Evolutionary conservation across 371 early-diverging fungal species (phyloP), one percentile per base, ranked within the genome.

Genomic region (Mortierella sp.): DNA sequence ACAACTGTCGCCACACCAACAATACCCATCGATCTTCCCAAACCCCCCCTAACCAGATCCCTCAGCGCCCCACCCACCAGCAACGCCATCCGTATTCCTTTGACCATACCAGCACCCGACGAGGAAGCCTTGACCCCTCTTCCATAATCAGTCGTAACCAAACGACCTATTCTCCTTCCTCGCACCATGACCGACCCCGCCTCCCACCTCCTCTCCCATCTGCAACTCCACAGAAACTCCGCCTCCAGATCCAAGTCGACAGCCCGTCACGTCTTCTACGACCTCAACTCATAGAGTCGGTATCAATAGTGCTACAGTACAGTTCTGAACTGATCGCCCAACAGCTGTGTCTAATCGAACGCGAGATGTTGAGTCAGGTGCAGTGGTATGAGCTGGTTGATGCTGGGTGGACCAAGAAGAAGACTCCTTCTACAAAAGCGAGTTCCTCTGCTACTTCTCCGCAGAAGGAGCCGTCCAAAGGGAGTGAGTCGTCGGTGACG

Each of bases 311-410:
- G 56, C 81, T 95, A 55, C 79, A 83, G 4, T 91, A 91, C 65
- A 88, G 93, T 11, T 92, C 94, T 1, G 93, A 92, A 48, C 44
- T 89, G 16, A 88, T 95, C 75, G 94, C 93, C 0, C 91, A 92
- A 51, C 93, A 94, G 56, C 80, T 94, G 3, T 93, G 93, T 75
- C 78, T 93, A 63, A 89, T 95, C 54, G 95, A 95, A 83, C 87
- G 89, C 24, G 89, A 90, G 27, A 78, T 91, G 10, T 73, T 95
- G 71, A 78, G 84, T 5, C 88, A 86, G 21, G 89, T 93, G 21
- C 87, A 90, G 54, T 95, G 95, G 95, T 91, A 92, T 74, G 94
- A 95, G 27, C 76, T 95, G 65, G 90, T 94, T 0, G 91, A 93
- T 70, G 89, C 91, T 44, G 89, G 89, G 8, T 93, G 93, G 92